Evolutionary conservation across 345 rosid genomes (phyloP).

Genomic region (Excoecaria cochinchinensis): DNA sequence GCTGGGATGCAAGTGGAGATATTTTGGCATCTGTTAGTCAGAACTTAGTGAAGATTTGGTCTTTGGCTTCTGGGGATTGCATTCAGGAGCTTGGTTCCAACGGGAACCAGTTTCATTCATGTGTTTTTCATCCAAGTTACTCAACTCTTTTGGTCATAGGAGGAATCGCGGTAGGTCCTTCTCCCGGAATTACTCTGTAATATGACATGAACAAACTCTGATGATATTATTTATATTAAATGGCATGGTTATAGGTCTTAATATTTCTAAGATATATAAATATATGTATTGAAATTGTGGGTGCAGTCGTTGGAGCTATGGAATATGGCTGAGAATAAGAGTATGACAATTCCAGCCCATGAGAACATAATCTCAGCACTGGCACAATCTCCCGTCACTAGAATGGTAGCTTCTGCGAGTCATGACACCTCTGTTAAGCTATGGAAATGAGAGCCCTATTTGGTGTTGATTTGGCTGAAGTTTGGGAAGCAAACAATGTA

Average conservation of each 20-base stretch:
- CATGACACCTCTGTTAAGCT: slow-evolving; percentile 61
- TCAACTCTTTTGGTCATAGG: slow-evolving; percentile 57
- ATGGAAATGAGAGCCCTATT: slow-evolving; percentile 42
- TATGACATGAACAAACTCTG: background rate
- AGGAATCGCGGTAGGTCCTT: slow-evolving; percentile 43
- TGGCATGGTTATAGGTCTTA: background rate
- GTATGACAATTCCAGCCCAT: slow-evolving; percentile 53
- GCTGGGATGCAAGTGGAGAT: slow-evolving; percentile 67
- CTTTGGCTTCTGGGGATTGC: slow-evolving; percentile 54
- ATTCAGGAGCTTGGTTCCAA: slow-evolving; percentile 50
- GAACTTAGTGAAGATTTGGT: slow-evolving; percentile 65
- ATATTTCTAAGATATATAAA: too few species aligned
- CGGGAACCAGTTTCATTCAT: slow-evolving; percentile 58
- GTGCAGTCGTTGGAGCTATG: slow-evolving; percentile 66
- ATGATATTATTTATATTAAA: background rate
- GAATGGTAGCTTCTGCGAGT: slow-evolving; percentile 69
- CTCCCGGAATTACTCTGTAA: background rate
- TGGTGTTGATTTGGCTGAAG: too few species aligned
- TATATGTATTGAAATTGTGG: background rate
- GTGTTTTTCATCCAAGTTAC: slow-evolving; percentile 65
- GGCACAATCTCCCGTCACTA: slow-evolving; percentile 45
- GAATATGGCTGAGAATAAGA: slow-evolving; percentile 63
- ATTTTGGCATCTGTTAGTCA: slow-evolving; percentile 65
- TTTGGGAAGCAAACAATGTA: background rate
- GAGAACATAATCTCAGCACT: slow-evolving; percentile 55